These are phyloP conservation scores for Pseudocercospora pini-densiflorae DNA, from an alignment of 2,329 filamentous ascomycete genomes.

Conservation along the genomic window DNA sequence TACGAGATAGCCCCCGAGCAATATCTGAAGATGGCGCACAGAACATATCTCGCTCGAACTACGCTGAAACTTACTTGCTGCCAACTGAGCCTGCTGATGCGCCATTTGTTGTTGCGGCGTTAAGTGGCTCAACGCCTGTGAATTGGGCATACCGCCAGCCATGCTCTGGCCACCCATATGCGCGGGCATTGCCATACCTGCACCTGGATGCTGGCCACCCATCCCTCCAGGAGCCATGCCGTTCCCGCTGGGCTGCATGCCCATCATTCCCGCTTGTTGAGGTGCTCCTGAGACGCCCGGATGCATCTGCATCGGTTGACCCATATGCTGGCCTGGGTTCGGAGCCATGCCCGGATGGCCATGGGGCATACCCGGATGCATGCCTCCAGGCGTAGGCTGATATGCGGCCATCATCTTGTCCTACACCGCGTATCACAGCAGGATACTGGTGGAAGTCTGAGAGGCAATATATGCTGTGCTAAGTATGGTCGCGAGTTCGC, in stretches of 20 bases:
- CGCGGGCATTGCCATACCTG: conserved; percentile 40
- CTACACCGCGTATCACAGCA: conserved; percentile 17
- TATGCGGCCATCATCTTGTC: conserved; percentile 73
- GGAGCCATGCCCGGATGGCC: conserved; percentile 68
- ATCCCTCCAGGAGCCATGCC: conserved; percentile 52
- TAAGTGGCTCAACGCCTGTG: conserved; percentile 73
- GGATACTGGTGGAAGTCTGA: conserved; percentile 17
- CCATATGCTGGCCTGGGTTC: conserved; percentile 71
- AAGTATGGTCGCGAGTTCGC: conserved; percentile 17
- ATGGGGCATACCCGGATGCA: conserved; percentile 69
- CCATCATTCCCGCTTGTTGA: conserved; percentile 74
- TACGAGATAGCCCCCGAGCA: not conserved
- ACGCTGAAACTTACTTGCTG: conserved; percentile 41
- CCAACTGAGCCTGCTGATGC: conserved; percentile 38
- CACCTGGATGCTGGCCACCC: conserved; percentile 38
- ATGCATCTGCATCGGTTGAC: conserved; percentile 69
- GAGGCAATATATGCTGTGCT: conserved; percentile 37
- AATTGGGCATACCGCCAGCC: conserved; percentile 58
- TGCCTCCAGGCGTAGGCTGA: conserved; percentile 69
- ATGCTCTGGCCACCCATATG: conserved; percentile 48
- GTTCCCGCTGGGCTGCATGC: conserved; percentile 70
- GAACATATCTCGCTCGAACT: not conserved
- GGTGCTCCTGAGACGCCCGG: conserved; percentile 74
- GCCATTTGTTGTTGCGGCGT: conserved; percentile 65
- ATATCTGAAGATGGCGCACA: not conserved